Evolutionary conservation across 768 basidiomycete species (phyloP).

Genomic region (Solioccasus polychromus): DNA sequence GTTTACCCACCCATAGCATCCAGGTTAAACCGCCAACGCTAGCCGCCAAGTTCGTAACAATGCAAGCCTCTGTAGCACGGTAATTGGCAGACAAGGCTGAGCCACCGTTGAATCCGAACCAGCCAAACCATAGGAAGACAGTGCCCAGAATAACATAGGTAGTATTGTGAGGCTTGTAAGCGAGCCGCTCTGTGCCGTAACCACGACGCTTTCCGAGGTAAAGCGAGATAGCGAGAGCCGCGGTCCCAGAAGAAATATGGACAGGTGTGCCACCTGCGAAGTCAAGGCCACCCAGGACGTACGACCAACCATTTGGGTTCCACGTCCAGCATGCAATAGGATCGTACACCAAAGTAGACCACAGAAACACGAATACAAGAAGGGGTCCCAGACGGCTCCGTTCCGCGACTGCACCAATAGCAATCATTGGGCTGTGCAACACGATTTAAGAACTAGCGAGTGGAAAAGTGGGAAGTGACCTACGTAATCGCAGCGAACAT

Average conservation of each 20-base stretch:
- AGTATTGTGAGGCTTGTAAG: conserved; percentile 94
- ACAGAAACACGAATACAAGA: conserved; percentile 86
- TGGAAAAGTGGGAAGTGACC: conserved; percentile 25
- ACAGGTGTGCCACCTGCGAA: conserved; percentile 97
- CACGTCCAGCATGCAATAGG: conserved; percentile 97
- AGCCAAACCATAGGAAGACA: conserved; percentile 90
- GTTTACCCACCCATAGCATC: conserved; percentile 75
- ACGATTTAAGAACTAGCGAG: conserved; percentile 9
- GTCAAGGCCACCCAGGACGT: conserved; percentile 77
- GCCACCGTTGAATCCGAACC: conserved; percentile 97
- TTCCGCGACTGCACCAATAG: conserved; percentile 91
- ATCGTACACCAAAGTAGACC: conserved; percentile 89
- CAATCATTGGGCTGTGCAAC: conserved; percentile 67
- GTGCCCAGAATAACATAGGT: conserved; percentile 94
- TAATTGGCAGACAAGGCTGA: conserved; percentile 87
- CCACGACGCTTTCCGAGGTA: conserved; percentile 90
- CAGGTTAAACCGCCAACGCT: conserved; percentile 85
- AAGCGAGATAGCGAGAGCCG: conserved; percentile 86
- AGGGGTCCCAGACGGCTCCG: conserved; percentile 82
- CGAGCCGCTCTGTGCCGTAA: conserved; percentile 85
- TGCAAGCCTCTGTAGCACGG: conserved; percentile 83
- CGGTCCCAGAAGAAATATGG: conserved; percentile 91
- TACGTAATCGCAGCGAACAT: conserved; percentile 91
- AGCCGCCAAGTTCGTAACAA: conserved; percentile 92
- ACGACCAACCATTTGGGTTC: conserved; percentile 79